Percentiles rank a stretch among this genome's conserved stretches.
Conservation (phyloP, 2,329 filamentous ascomycete genomes). For the Fusarium nygamai region DNA sequence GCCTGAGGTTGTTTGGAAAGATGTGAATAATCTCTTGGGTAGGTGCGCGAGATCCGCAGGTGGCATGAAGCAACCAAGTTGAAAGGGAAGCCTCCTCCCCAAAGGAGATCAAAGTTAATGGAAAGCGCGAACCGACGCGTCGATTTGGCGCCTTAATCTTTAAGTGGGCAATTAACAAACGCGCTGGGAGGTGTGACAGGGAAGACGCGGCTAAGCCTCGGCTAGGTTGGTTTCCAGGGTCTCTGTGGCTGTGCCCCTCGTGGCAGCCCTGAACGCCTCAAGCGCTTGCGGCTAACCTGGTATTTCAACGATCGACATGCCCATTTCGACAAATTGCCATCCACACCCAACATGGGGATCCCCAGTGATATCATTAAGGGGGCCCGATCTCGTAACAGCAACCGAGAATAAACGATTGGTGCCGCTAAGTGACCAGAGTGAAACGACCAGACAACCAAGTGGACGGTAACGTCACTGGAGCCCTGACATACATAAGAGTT, state of each 20-base stretch:
- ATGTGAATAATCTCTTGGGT: constrained; percentile 10
- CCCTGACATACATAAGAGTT: constrained; percentile 6
- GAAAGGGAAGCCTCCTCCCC: constrained; percentile 28
- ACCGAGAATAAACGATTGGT: constrained; percentile 14
- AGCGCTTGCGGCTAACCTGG: constrained; percentile 37
- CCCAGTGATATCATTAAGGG: constrained; percentile 33
- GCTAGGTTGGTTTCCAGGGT: not conserved
- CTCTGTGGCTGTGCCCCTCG: constrained; percentile 29
- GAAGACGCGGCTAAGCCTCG: constrained; percentile 29
- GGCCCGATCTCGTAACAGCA: constrained; percentile 8
- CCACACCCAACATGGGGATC: constrained; percentile 32
- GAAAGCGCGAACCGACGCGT: constrained; percentile 47
- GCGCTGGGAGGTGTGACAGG: not conserved
- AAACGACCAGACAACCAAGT: not conserved
- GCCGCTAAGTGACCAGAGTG: constrained; percentile 3
- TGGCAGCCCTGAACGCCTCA: not conserved
- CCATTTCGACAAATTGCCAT: constrained; percentile 34
- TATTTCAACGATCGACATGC: constrained; percentile 21
- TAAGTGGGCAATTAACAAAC: constrained; percentile 31
- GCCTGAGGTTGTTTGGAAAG: not conserved
- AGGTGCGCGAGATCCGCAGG: constrained; percentile 17
- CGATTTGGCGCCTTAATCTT: constrained; percentile 43
- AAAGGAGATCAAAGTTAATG: constrained; percentile 6
- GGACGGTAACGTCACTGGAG: constrained; percentile 34
- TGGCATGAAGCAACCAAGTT: constrained; percentile 31